A percentile compares a stretch with the other conserved stretches of the same genome.
phyloP scores from a whole-genome alignment of 768 basidiomycete species.

The Psilocybe azurescens region DNA sequence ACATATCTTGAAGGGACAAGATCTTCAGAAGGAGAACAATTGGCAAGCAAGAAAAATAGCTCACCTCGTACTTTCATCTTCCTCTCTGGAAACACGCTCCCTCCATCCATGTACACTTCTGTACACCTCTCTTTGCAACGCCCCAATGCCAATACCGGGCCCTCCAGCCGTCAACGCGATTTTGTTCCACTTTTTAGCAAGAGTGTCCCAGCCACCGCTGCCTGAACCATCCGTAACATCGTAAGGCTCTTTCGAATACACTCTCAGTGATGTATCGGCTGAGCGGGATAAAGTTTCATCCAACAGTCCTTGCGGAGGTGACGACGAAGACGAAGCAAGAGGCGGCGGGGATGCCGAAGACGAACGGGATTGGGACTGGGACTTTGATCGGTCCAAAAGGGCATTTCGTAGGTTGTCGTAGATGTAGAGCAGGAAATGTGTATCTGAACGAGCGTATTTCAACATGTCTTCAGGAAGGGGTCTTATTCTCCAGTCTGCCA shows the following conservation, averaged over 20 bases:
- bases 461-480: slow-evolving; percentile 91
- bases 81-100: slow-evolving; percentile 75
- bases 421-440: slow-evolving; percentile 92
- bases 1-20: slow-evolving; percentile 57
- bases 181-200: slow-evolving; percentile 88
- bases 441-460: slow-evolving; percentile 93
- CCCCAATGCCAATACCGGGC: slow-evolving; percentile 38
- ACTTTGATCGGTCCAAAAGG: slow-evolving; percentile 72
- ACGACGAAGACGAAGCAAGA: slow-evolving; percentile 24
- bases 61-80: slow-evolving; percentile 86
- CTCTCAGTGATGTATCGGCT: slow-evolving; percentile 73
- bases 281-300: slow-evolving; percentile 74
- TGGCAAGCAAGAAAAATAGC: slow-evolving; percentile 21
- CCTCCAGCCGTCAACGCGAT: slow-evolving; percentile 46
- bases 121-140: slow-evolving; percentile 67
- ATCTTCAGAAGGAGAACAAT: slow-evolving; percentile 3
- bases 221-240: slow-evolving; percentile 70
- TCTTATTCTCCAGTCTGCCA: slow-evolving; percentile 94
- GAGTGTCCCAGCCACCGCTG: slow-evolving; percentile 74
- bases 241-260: slow-evolving; percentile 73
- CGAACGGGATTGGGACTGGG: slow-evolving; percentile 43
- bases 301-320: slow-evolving; percentile 47
- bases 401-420: slow-evolving; percentile 91
- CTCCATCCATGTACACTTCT: slow-evolving; percentile 82
- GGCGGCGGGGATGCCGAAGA: slow-evolving; percentile 26